phyloP scores from a whole-genome alignment of 139 green algal species.

The Asterochloris sp. region DNA sequence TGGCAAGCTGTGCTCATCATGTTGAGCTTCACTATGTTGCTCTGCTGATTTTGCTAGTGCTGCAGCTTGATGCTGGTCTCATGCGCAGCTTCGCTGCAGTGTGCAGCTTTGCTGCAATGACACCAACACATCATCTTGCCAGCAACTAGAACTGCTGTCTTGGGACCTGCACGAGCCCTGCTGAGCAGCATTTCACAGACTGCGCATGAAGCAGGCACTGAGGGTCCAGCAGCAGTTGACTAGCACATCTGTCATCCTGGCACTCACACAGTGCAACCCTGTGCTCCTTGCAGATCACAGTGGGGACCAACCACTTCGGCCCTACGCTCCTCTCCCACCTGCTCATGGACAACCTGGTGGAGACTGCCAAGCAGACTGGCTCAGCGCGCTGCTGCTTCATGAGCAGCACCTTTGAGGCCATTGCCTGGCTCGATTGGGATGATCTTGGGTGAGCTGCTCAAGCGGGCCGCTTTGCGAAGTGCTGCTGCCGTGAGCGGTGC shows the following conservation, averaged over 20 bases:
- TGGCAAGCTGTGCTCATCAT: too few species aligned
- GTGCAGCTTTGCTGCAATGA: too few species aligned
- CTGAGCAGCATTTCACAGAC: too few species aligned
- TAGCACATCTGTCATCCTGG: background rate
- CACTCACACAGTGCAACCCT: background rate
- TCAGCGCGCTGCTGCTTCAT: conserved; percentile 24
- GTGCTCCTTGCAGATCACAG: conserved; percentile 2
- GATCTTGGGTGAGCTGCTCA: conserved; percentile 22
- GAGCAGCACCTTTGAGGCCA: conserved; percentile 33
- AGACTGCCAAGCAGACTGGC: conserved; percentile 13
- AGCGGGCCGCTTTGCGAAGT: background rate
- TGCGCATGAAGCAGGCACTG: background rate
- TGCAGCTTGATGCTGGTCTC: too few species aligned
- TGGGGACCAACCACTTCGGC: conserved; percentile 32
- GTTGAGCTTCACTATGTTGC: too few species aligned
- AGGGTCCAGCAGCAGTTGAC: too few species aligned
- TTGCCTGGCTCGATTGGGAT: conserved; percentile 29
- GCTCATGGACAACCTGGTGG: conserved; percentile 29
- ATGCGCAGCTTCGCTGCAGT: too few species aligned
- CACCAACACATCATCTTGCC: too few species aligned
- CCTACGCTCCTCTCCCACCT: conserved; percentile 30
- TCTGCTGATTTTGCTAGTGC: too few species aligned
- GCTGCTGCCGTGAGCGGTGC: background rate
- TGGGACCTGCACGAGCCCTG: too few species aligned
- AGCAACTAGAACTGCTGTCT: too few species aligned